Evolutionary conservation across 805 yeast genomes (phyloP), one percentile per base, ranked within the genome.

Genomic region (Jamesozyma piceae): DNA sequence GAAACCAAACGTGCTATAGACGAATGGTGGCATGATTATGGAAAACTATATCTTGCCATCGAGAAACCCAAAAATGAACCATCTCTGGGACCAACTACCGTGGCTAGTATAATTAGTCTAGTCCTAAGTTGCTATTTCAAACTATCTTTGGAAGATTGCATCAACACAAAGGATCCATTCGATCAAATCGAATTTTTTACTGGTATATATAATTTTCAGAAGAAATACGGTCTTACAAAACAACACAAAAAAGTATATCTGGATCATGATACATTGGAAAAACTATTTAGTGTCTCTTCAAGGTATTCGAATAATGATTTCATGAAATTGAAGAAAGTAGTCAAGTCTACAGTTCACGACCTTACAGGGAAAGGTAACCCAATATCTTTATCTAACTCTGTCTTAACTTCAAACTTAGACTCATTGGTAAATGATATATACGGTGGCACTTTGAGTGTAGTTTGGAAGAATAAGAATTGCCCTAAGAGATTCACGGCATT

Each of bases 21-120:
- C 2, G 68, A 72, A 37, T 92, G 97, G 97, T 90, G 97, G 97
- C 69, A 68, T 32, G 60, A 77, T 27, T 73, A 82, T 48, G 96
- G 95, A 0, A 62, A 53, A 37, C 35, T 50, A 29, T 61, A 60
- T 44, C 42, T 58, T n/a, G 63, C 60, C 11, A 45, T 53, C 4
- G 62, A 55, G 14, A 53, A 57, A 24, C 63, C 65, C 24, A 47
- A 49, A 26, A 72, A 68, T 43, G 77, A 75, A 44, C 81, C 82
- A 0, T 58, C 69, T 0, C 55, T 84, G 40, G 78, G 83, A 0
- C 74, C 88, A 0, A 67, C 75, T 3, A 76, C 95, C 0, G 83
- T 88, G 0, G 73, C 94, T 0, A 90, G 92, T 0, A 68, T 92
- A 2, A 60, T 92, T 6, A 90, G 97, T 35, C 75, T 86, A 52